phyloP scores from a whole-genome alignment of 1,139 yeast genomes.

The Suhomyces atakaporum region DNA sequence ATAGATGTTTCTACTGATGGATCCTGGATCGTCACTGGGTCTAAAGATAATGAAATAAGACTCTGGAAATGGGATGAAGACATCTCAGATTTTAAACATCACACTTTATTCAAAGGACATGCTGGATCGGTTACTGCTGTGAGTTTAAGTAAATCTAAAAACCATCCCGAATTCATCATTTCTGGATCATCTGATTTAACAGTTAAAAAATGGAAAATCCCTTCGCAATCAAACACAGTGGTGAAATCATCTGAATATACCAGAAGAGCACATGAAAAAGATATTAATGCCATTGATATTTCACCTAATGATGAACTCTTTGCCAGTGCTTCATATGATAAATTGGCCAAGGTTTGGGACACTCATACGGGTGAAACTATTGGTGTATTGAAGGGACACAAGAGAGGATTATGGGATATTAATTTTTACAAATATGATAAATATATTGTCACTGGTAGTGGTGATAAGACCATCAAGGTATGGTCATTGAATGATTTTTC shows the following conservation, averaged over 20 bases:
- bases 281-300: conserved; percentile 83
- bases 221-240: conserved; percentile 33
- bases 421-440: conserved; percentile 80
- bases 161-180: conserved; percentile 69
- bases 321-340: conserved; percentile 96
- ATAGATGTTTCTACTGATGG: conserved; percentile 82
- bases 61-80: conserved; percentile 68
- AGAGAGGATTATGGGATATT: conserved; percentile 93
- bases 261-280: conserved; percentile 95
- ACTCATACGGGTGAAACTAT: conserved; percentile 76
- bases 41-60: conserved; percentile 86
- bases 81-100: conserved; percentile 46
- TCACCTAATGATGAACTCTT: conserved; percentile 85
- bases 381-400: conserved; percentile 86
- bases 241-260: conserved; percentile 73
- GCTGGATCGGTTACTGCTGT: conserved; percentile 85
- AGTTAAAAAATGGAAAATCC: conserved; percentile 84
- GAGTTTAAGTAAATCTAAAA: conserved; percentile 61
- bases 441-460: conserved; percentile 74
- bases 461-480: conserved; percentile 85
- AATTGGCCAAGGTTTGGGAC: conserved; percentile 88
- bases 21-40: conserved; percentile 84
- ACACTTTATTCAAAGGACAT: conserved; percentile 78
- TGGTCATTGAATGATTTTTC: conserved; percentile 84
- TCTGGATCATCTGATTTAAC: conserved; percentile 92